Evolutionary conservation across 345 rosid species (phyloP).

Genomic region (Corchorus capsularis): DNA sequence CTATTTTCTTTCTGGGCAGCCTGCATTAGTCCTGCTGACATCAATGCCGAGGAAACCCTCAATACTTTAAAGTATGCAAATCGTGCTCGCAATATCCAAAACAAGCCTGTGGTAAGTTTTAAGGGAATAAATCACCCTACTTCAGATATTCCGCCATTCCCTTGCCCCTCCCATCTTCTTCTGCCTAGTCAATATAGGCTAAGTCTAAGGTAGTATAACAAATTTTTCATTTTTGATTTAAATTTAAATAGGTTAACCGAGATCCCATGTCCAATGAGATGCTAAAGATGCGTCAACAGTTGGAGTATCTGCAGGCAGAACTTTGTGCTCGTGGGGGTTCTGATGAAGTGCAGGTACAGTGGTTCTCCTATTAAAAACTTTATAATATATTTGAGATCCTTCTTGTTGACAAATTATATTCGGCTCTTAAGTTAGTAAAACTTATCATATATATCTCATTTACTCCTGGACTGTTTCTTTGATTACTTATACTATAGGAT

Average conservation of each 20-base stretch:
- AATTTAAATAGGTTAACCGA: conserved; percentile 68
- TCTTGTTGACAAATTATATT: background rate
- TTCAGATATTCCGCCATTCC: background rate
- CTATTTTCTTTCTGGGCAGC: conserved; percentile 44
- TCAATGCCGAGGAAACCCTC: conserved; percentile 96
- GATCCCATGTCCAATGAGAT: conserved; percentile 97
- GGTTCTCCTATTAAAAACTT: conserved; percentile 8
- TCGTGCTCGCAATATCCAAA: conserved; percentile 97
- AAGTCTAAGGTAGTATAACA: background rate
- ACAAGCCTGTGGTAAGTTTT: conserved; percentile 93
- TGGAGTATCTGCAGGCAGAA: conserved; percentile 94
- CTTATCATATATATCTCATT: background rate
- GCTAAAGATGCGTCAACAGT: conserved; percentile 96
- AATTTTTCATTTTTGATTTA: conserved; percentile 15
- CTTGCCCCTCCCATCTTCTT: background rate
- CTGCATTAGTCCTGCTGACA: conserved; percentile 99
- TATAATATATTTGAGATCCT: background rate
- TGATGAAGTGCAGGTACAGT: conserved; percentile 78
- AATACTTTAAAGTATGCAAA: conserved; percentile 97
- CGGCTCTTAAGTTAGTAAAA: conserved; percentile 11
- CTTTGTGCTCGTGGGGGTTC: conserved; percentile 85
- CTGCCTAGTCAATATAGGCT: background rate
- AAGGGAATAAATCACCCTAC: conserved; percentile 12
- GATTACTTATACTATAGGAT: background rate
- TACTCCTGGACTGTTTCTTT: background rate